Conservation (phyloP, 148 eudicot genomes). For the Vaccinium myrtillus region DNA sequence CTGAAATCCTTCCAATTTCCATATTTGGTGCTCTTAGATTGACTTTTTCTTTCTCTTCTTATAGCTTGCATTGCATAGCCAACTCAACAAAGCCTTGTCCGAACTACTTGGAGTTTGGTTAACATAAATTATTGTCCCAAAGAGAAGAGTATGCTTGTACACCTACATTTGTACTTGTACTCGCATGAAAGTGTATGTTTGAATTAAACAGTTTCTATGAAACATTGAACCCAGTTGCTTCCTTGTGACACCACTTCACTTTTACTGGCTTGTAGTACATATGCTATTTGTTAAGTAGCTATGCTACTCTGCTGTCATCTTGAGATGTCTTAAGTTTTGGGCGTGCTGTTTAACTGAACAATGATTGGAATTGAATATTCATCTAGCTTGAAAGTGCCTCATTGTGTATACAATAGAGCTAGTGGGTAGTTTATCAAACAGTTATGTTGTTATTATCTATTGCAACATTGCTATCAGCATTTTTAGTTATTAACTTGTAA, state of each 20-base stretch:
- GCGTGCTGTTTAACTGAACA: neutral
- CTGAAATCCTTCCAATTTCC: neutral
- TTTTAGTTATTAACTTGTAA: neutral
- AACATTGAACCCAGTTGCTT: neutral
- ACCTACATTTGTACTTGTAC: neutral
- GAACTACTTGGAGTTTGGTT: neutral
- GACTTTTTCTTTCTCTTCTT: neutral
- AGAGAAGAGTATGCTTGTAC: neutral
- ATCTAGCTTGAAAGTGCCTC: conserved; percentile 4
- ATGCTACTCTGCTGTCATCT: neutral
- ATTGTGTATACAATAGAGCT: neutral
- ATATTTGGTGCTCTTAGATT: neutral
- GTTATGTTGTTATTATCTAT: neutral
- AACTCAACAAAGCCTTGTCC: neutral
- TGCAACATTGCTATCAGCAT: neutral
- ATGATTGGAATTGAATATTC: neutral
- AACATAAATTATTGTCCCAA: neutral
- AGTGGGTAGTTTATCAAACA: neutral
- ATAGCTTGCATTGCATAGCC: neutral
- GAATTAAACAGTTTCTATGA: neutral
- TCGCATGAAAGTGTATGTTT: neutral
- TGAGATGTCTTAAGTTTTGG: neutral
- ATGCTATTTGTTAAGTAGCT: neutral
- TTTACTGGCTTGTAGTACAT: neutral
- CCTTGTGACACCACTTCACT: conserved; percentile 9